phyloP scores from a whole-genome alignment of 2,329 filamentous ascomycete species.

The Thelonectria blattea region DNA sequence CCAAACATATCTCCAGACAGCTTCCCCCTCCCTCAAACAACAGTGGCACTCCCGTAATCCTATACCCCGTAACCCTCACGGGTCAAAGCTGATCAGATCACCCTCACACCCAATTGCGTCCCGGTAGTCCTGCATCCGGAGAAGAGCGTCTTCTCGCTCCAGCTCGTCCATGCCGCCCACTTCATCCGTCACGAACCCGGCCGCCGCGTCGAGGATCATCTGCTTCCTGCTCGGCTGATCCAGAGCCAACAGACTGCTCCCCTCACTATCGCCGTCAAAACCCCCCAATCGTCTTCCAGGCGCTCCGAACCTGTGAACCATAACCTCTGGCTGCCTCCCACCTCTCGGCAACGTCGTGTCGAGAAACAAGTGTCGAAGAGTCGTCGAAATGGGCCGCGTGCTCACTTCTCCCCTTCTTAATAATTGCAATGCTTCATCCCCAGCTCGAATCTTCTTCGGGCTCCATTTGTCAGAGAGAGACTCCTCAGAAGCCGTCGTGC shows the following conservation, averaged over 20 bases:
- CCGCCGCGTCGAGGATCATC: neutral
- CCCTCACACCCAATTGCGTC: neutral
- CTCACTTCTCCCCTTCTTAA: neutral
- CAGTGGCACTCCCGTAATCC: too few relatives aligned
- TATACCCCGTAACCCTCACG: too few relatives aligned
- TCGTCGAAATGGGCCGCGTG: neutral
- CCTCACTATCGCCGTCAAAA: neutral
- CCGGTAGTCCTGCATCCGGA: neutral
- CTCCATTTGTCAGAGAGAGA: constrained; percentile 29
- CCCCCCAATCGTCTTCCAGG: neutral
- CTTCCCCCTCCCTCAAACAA: too few relatives aligned
- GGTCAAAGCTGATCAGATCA: constrained; percentile 3
- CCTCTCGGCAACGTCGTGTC: neutral
- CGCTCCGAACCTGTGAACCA: constrained; percentile 1
- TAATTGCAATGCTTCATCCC: constrained; percentile 14
- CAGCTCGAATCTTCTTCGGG: constrained; percentile 22
- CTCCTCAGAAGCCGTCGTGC: neutral
- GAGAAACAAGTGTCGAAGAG: neutral
- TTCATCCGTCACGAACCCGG: neutral
- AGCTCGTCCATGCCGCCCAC: neutral
- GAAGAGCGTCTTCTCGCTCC: neutral
- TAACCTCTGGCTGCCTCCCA: neutral
- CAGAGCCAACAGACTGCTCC: too few relatives aligned
- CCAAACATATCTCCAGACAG: neutral
- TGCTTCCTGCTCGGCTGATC: constrained; percentile 3